A percentile compares a stretch with the other conserved stretches of the same genome.
These are phyloP conservation scores for Claviceps quebecensis DNA, from an alignment of 2,329 filamentous ascomycete genomes.

Conservation along the genomic window DNA sequence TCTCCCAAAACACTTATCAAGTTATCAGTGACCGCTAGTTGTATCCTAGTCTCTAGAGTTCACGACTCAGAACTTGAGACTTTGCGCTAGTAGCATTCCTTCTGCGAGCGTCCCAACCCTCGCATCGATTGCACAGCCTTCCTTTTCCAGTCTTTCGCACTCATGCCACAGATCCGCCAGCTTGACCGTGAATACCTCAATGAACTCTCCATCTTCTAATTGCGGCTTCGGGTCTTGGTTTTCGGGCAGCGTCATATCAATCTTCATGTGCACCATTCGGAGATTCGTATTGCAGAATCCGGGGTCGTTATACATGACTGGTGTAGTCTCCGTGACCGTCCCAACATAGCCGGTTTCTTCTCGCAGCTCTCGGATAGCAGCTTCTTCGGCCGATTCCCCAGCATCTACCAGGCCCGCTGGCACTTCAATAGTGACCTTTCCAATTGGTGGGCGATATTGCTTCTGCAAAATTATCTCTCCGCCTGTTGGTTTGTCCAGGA, in stretches of 20 bases:
- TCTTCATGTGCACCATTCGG: constrained; percentile 56
- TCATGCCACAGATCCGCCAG: constrained; percentile 50
- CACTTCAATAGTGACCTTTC: constrained; percentile 46
- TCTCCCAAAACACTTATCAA: no score
- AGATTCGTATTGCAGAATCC: constrained; percentile 55
- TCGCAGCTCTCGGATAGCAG: constrained; percentile 47
- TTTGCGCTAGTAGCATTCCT: constrained; percentile 59
- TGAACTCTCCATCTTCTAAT: constrained; percentile 70
- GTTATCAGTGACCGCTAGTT: no score
- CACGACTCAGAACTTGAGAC: constrained; percentile 26
- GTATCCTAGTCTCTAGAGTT: no score
- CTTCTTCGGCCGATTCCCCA: constrained; percentile 45
- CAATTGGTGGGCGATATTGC: constrained; percentile 50
- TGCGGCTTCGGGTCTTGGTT: constrained; percentile 57
- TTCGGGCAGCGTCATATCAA: constrained; percentile 54
- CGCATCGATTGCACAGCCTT: constrained; percentile 69
- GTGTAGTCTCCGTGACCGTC: constrained; percentile 39
- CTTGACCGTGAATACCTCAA: constrained; percentile 61
- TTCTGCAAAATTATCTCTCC: constrained; percentile 49
- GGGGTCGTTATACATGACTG: constrained; percentile 53
- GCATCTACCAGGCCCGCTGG: constrained; percentile 51
- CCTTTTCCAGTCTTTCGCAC: constrained; percentile 49
- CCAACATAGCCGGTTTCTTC: constrained; percentile 57
- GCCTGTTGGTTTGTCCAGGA: constrained; percentile 42
- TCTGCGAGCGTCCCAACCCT: constrained; percentile 66